Percentiles rank a stretch among this genome's conserved stretches.
These are phyloP conservation scores for Lasiodiplodia hormozganensis DNA, from an alignment of 2,329 filamentous ascomycete genomes.

Conservation along the genomic window DNA sequence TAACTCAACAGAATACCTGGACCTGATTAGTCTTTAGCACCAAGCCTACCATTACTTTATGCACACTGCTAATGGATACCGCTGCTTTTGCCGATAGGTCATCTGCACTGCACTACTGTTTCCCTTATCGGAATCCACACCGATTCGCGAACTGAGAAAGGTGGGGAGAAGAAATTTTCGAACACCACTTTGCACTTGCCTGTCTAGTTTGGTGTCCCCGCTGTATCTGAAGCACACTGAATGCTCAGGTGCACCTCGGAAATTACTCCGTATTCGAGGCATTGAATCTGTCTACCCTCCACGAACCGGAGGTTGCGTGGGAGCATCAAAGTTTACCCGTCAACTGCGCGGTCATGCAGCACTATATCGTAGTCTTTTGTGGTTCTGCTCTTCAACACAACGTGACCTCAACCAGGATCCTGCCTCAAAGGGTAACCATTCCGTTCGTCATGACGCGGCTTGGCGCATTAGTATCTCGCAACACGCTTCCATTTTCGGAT, in stretches of 20 bases:
- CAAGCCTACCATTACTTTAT: slow-evolving; percentile 7
- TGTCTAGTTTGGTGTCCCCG: neutral
- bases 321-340: neutral
- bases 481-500: neutral
- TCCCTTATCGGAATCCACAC: slow-evolving; percentile 8
- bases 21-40: slow-evolving; percentile 14
- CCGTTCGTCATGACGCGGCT: slow-evolving; percentile 11
- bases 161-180: slow-evolving; percentile 7
- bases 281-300: neutral
- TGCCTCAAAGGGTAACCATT: slow-evolving; percentile 1
- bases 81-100: slow-evolving; percentile 17
- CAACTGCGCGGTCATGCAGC: neutral
- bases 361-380: slow-evolving; percentile 1
- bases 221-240: neutral
- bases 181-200: slow-evolving; percentile 4
- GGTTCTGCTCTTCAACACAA: neutral
- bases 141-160: slow-evolving; percentile 6
- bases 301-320: neutral
- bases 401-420: slow-evolving; percentile 9
- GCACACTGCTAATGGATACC: slow-evolving; percentile 11
- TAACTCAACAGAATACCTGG: slow-evolving; percentile 12
- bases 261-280: slow-evolving; percentile 4
- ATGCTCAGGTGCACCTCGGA: neutral
- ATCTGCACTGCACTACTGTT: slow-evolving; percentile 12
- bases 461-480: slow-evolving; percentile 19